Evolutionary conservation across 495 filamentous ascomycete species (phyloP), one percentile per base, ranked within the genome.

Genomic region (Aspergillus asperescens): DNA sequence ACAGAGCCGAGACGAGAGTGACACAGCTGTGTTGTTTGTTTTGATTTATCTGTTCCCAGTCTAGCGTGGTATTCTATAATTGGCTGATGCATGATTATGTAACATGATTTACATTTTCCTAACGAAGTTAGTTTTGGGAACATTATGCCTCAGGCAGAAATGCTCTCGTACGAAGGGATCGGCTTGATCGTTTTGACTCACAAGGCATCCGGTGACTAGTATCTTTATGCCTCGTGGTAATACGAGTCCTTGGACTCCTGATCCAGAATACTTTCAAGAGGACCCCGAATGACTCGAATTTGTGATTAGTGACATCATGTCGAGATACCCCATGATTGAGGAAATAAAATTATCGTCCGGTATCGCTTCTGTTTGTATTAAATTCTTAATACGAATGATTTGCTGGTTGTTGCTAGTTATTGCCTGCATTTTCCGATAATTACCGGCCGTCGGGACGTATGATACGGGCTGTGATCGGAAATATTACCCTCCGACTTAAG

Each of bases 11-110:
- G n/a, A n/a, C n/a, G n/a, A n/a, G n/a, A n/a, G n/a, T n/a, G n/a
- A 35, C 5, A n/a, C 32, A 35, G 16, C 16, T 3, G 13, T 4
- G 28, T 37, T 70, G 56, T 67, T 72, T 72, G 67, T 72, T 72
- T 62, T 67, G 60, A 28, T 67, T 67, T 69, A 62, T 15, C 69
- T 56, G 1, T 46, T 64, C 63, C 31, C 18, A 55, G 57, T 16
- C 48, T 57, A 37, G 54, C 23, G 46, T 19, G 4, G 10, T 15
- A n/a, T 0, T 3, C 10, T 29, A 15, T 47, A 12, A 54, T 54
- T 54, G 42, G 42, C 3, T 18, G 7, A 6, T 4, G 4, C 0
- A 1, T 27, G 1, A 34, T 41, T 40, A 32, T n/a, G 3, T 54
- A 45, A 47, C 20, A 34, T 29, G 13, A 0, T 22, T 16, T 13